A percentile compares a stretch with the other conserved stretches of the same genome.
These are phyloP conservation scores for Schoenoplectus tabernaemontani DNA, from an alignment of 202 grass and related monocot species.

Conservation along the genomic window DNA sequence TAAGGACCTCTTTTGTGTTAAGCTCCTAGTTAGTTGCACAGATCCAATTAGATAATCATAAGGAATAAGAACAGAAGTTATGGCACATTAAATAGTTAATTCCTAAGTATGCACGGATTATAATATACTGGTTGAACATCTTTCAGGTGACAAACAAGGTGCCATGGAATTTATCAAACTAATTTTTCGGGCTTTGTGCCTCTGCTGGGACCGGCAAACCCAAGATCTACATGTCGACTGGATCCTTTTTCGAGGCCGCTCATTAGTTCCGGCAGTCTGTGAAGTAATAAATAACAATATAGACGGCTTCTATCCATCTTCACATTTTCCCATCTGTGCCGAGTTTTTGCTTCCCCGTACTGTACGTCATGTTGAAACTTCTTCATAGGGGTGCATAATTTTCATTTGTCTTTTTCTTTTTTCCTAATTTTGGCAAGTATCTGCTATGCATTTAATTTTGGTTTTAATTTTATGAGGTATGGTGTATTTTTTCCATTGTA, in stretches of 20 bases:
- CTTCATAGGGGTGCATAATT: constrained; percentile 28
- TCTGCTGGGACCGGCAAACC: constrained; percentile 97
- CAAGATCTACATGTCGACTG: constrained; percentile 96
- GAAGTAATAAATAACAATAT: constrained; percentile 97
- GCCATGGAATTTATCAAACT: constrained; percentile 89
- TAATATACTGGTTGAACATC: background rate
- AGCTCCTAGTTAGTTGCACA: background rate
- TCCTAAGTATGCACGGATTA: background rate
- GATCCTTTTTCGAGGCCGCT: constrained; percentile 81
- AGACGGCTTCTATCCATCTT: constrained; percentile 81
- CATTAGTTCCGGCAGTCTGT: constrained; percentile 76
- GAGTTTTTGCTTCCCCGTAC: constrained; percentile 90
- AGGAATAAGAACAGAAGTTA: background rate
- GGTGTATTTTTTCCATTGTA: background rate
- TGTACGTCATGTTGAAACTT: constrained; percentile 46
- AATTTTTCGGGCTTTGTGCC: constrained; percentile 91
- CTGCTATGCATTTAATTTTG: constrained; percentile 20
- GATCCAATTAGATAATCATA: too few species aligned
- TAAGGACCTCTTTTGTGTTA: background rate
- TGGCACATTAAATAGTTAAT: background rate
- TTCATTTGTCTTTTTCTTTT: background rate
- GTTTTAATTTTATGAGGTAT: background rate
- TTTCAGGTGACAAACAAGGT: constrained; percentile 94
- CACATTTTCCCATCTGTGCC: constrained; percentile 70
- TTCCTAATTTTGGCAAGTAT: constrained; percentile 10